These are phyloP conservation scores for Suillus decipiens DNA, from an alignment of 768 basidiomycete genomes.

Conservation along the genomic window DNA sequence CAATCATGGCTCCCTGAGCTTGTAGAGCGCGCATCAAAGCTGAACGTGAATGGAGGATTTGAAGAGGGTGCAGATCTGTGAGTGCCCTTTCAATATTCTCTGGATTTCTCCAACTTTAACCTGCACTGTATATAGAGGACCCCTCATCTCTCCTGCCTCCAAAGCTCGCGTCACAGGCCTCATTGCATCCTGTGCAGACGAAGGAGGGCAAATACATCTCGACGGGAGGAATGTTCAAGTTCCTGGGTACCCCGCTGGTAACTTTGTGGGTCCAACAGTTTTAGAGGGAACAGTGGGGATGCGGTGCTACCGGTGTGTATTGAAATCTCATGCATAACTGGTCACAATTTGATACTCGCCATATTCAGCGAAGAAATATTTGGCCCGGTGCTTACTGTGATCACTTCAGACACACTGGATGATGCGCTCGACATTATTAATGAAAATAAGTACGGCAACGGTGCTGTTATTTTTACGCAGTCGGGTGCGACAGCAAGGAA, in stretches of 20 bases:
- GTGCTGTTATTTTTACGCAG: conserved; percentile 95
- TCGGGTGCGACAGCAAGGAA: conserved; percentile 93
- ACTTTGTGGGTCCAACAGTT: conserved; percentile 93
- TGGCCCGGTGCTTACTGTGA: conserved; percentile 81
- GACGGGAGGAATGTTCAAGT: conserved; percentile 79
- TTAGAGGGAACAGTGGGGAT: conserved; percentile 81
- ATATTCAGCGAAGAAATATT: conserved; percentile 85
- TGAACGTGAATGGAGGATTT: conserved; percentile 90
- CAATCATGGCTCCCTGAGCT: conserved; percentile 86
- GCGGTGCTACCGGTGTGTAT: conserved; percentile 80
- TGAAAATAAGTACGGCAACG: conserved; percentile 89
- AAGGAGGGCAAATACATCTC: conserved; percentile 85
- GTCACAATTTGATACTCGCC: conserved; percentile 8
- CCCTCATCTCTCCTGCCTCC: conserved; percentile 80
- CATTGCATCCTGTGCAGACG: conserved; percentile 69
- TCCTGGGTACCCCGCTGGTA: conserved; percentile 79
- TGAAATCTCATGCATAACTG: background rate
- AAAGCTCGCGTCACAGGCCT: conserved; percentile 75
- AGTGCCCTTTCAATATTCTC: conserved; percentile 17
- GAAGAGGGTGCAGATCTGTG: conserved; percentile 84
- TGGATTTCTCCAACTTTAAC: conserved; percentile 7
- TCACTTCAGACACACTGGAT: conserved; percentile 82
- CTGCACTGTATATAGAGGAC: conserved; percentile 50
- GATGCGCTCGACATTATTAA: conserved; percentile 92
- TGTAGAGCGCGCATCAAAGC: conserved; percentile 72